Percentiles rank a stretch among this genome's conserved stretches.
phyloP scores from a whole-genome alignment of 2,329 filamentous ascomycete species.

The Fusarium sp. region DNA sequence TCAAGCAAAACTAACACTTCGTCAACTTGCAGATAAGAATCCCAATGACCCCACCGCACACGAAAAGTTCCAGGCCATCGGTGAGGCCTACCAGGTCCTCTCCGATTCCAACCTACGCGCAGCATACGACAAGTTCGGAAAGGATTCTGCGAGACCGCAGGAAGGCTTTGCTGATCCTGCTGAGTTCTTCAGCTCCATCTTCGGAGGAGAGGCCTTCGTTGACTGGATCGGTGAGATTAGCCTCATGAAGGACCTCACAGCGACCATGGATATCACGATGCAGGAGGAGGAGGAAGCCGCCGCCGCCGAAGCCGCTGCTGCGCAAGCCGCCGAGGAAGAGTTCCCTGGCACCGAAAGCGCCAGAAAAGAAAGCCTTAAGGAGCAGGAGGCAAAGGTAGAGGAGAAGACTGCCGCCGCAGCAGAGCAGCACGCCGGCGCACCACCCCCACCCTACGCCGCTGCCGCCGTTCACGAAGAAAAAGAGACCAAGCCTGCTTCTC shows the following conservation, averaged over 20 bases:
- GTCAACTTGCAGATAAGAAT: constrained; percentile 82
- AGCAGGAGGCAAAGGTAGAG: constrained; percentile 48
- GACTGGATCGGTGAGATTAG: constrained; percentile 99
- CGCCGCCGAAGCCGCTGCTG: constrained; percentile 66
- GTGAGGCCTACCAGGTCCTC: constrained; percentile 82
- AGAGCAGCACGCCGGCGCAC: constrained; percentile 48
- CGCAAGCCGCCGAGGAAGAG: constrained; percentile 64
- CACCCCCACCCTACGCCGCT: constrained; percentile 54
- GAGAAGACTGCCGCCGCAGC: constrained; percentile 44
- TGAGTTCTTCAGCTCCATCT: constrained; percentile 99
- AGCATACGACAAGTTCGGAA: constrained; percentile 97
- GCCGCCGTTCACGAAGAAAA: constrained; percentile 57
- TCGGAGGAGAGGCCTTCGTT: constrained; percentile 93
- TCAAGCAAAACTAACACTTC: constrained; percentile 13
- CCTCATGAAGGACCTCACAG: constrained; percentile 97
- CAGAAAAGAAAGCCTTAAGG: constrained; percentile 67
- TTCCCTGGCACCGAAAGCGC: constrained; percentile 70
- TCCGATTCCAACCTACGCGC: constrained; percentile 88
- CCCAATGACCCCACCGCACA: constrained; percentile 94
- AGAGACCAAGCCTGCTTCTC: constrained; percentile 48
- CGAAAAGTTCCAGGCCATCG: constrained; percentile 91
- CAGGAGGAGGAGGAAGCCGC: constrained; percentile 76
- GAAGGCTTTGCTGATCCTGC: constrained; percentile 95
- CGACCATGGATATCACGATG: constrained; percentile 98
- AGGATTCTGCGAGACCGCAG: constrained; percentile 90